phyloP scores from a whole-genome alignment of 345 rosid genomes.

The Ceriops zippeliana region DNA sequence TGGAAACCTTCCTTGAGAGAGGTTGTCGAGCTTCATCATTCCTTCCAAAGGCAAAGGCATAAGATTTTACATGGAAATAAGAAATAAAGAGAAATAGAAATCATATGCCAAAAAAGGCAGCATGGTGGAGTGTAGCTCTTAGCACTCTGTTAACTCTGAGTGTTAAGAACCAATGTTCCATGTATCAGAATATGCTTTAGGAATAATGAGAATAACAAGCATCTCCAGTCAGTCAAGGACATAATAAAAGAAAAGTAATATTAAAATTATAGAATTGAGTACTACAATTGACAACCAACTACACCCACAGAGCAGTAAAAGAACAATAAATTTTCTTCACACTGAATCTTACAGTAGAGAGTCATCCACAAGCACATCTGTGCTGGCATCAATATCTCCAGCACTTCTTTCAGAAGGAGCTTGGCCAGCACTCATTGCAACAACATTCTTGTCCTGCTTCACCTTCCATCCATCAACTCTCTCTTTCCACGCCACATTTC shows the following conservation, averaged over 20 bases:
- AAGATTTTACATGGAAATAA: not conserved
- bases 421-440: slow-evolving; percentile 72
- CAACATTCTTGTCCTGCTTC: slow-evolving; percentile 86
- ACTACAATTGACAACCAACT: not conserved
- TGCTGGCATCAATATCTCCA: slow-evolving; percentile 86
- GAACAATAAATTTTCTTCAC: not conserved
- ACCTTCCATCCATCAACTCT: slow-evolving; percentile 92
- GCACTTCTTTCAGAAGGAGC: slow-evolving; percentile 89
- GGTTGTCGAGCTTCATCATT: slow-evolving; percentile 98
- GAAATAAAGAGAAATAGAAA: not conserved
- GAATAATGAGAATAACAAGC: slow-evolving; percentile 1
- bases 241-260: no score
- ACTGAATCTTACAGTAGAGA: slow-evolving; percentile 63
- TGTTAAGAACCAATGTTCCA: not conserved
- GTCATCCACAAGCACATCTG: slow-evolving; percentile 86
- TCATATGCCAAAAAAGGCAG: not conserved
- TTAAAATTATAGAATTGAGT: no score
- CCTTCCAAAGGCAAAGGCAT: slow-evolving; percentile 37
- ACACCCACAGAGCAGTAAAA: not conserved
- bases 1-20: slow-evolving; percentile 81
- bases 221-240: not conserved
- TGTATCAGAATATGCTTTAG: not conserved
- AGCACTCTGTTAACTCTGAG: no score
- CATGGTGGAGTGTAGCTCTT: no score
- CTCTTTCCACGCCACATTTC: slow-evolving; percentile 39